These are phyloP conservation scores for Phytophthora agathidicida DNA, from an alignment of 352 stramenopile genomes.

Conservation along the genomic window DNA sequence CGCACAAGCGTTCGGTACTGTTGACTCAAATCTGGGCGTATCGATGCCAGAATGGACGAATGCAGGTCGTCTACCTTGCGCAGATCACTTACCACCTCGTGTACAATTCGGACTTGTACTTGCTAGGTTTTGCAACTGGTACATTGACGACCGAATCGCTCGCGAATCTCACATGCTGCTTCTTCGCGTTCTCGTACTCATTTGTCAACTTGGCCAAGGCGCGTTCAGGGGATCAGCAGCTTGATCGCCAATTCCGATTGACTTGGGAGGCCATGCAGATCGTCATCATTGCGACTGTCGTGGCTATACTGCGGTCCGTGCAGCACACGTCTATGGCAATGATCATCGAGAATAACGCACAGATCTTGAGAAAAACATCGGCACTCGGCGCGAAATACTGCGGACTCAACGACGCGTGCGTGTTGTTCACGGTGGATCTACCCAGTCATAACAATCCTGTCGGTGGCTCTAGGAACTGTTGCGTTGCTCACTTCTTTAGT, in stretches of 20 bases:
- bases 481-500: slow-evolving; percentile 9
- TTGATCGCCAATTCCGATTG: slow-evolving; percentile 24
- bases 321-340: neutral
- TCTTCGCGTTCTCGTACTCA: slow-evolving; percentile 18
- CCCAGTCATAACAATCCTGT: slow-evolving; percentile 1
- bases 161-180: slow-evolving; percentile 24
- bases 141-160: slow-evolving; percentile 23
- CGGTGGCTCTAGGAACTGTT: slow-evolving; percentile 2
- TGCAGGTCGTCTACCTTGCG: slow-evolving; percentile 23
- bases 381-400: slow-evolving; percentile 10
- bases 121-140: slow-evolving; percentile 22
- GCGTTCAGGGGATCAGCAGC: slow-evolving; percentile 13
- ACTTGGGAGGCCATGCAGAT: slow-evolving; percentile 25
- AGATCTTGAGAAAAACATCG: slow-evolving; percentile 14
- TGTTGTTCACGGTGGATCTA: slow-evolving; percentile 22
- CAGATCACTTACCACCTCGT: slow-evolving; percentile 30
- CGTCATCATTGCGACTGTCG: slow-evolving; percentile 3
- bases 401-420: slow-evolving; percentile 23
- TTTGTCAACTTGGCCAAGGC: slow-evolving; percentile 22
- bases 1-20: slow-evolving; percentile 20
- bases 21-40: slow-evolving; percentile 33
- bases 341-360: slow-evolving; percentile 8
- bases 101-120: slow-evolving; percentile 26
- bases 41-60: slow-evolving; percentile 24
- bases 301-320: neutral